Evolutionary conservation across 257 asterid species (phyloP), one percentile per base, ranked within the genome.

Genomic region (Solanum phureja): DNA sequence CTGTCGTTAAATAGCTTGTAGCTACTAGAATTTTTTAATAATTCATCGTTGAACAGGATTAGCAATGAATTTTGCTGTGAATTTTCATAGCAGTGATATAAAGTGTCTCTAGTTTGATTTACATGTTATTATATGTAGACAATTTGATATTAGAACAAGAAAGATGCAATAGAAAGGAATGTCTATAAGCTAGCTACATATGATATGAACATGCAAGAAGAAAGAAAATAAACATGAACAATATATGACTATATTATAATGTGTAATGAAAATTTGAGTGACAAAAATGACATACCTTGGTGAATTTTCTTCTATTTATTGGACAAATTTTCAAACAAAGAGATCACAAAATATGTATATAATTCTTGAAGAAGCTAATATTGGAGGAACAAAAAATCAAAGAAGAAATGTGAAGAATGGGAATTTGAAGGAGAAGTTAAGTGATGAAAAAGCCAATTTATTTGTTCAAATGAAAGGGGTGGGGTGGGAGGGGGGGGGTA

Each of bases 361-460:
- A 27, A 62, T 79, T 79, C 38, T 44, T 27, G 37, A 44, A 19
- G 85, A 81, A 44, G 66, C 29, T 62, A 23, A 62, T 62, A 52
- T 52, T 52, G 71, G 71, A 7, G 21, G 64, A 56, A 56, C 64
- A 56, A 56, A 56, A 56, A 56, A 19, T 56, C 64, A 19, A 56
- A 56, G 24, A 46, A 31, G 85, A 81, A 62, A 42, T 74, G 75
- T 82, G 19, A 87, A 21, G 86, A 52, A 38, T 35, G 37, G 87
- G 27, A 23, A 62, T 31, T 79, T 62, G 46, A 76, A 86, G 84
- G 10, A 75, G 66, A 82, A 87, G 83, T 92, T 83, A 86, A 90
- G 93, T 88, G 94, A 52, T 14, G 77, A 37, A 90, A 89, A 91
- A 71, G 93, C 75, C 91, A 89, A 94, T 94, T 93, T 95, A 95